phyloP scores from a whole-genome alignment of 2,329 filamentous ascomycete species.

The Blastomyces silverae region DNA sequence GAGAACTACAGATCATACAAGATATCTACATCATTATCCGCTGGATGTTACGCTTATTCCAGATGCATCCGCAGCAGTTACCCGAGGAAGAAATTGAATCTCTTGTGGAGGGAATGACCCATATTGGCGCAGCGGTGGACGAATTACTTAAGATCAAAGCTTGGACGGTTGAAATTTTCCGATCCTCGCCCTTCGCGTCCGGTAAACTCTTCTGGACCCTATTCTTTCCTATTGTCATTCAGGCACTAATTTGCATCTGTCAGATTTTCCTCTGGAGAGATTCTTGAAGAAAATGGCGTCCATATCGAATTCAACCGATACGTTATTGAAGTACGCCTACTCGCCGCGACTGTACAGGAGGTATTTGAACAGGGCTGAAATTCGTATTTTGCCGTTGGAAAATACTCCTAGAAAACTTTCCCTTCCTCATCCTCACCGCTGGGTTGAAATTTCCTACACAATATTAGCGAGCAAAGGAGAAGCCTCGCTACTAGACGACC shows the following conservation, averaged over 20 bases:
- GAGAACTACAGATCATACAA: conserved; percentile 5
- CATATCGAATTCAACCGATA: not conserved
- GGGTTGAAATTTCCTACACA: not conserved
- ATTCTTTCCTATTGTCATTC: not conserved
- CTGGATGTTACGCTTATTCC: not conserved
- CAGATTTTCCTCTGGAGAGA: not conserved
- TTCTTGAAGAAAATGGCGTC: conserved; percentile 4
- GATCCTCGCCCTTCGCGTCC: not conserved
- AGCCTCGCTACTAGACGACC: not conserved
- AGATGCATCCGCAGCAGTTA: not conserved
- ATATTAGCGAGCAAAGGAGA: not conserved
- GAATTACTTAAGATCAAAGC: not conserved
- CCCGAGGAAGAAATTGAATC: not conserved
- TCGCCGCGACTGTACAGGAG: not conserved
- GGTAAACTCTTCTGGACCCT: not conserved
- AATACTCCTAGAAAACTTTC: not conserved
- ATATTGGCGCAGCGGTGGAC: not conserved
- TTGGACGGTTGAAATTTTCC: not conserved
- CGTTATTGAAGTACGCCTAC: conserved; percentile 2
- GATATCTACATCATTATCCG: not conserved
- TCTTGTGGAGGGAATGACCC: not conserved
- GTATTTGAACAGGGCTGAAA: not conserved
- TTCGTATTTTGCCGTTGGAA: not conserved
- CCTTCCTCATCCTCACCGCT: not conserved
- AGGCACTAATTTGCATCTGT: not conserved